Percentiles rank a stretch among this genome's conserved stretches.
phyloP scores from a whole-genome alignment of 208 protist genomes.

The Giardia duodenalis region DNA sequence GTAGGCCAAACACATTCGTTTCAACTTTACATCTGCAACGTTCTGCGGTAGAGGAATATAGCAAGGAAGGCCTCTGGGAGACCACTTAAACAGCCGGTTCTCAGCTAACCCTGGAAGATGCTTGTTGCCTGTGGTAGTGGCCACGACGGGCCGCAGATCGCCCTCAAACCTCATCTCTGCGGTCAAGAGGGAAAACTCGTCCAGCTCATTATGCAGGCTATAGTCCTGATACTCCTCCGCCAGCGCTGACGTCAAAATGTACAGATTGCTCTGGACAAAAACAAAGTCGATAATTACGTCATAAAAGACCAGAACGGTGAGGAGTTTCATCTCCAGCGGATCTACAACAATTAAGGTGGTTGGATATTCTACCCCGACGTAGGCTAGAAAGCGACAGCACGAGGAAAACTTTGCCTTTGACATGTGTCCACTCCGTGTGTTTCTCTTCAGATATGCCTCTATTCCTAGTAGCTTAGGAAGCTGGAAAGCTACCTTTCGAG shows the following conservation, averaged over 20 bases:
- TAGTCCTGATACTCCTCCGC: neutral
- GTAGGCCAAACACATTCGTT: too few species aligned
- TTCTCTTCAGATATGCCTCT: neutral
- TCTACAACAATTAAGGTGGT: neutral
- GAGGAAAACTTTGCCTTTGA: neutral
- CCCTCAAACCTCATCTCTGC: neutral
- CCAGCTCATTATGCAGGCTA: neutral
- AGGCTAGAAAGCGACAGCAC: neutral
- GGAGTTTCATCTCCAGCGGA: neutral
- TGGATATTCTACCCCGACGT: neutral
- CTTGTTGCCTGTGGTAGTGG: too few species aligned
- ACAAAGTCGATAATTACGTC: neutral
- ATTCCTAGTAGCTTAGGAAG: neutral
- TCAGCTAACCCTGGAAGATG: too few species aligned
- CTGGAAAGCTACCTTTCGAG: neutral
- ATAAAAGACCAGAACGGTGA: neutral
- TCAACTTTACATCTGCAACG: too few species aligned
- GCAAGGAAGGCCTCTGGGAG: too few species aligned
- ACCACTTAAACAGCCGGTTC: too few species aligned
- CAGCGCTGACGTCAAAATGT: neutral
- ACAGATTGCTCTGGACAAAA: neutral
- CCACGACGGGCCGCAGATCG: too few species aligned
- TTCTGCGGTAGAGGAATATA: too few species aligned
- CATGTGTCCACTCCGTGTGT: neutral
- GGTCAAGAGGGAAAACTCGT: neutral